These are phyloP conservation scores for Closterium sp. DNA, from an alignment of 139 green algal species.

Conservation along the genomic window DNA sequence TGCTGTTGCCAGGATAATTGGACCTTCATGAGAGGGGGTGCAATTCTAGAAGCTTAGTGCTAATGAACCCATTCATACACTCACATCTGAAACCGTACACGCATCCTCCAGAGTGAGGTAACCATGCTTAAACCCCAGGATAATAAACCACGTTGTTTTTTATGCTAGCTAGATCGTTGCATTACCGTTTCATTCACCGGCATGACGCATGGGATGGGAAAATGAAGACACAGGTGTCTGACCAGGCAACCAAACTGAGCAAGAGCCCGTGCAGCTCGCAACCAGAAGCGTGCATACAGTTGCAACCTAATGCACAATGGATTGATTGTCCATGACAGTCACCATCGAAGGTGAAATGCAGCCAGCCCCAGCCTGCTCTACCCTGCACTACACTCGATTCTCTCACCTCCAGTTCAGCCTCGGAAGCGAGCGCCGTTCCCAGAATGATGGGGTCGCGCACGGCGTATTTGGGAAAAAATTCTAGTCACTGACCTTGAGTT, in stretches of 20 bases:
- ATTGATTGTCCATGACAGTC: no score
- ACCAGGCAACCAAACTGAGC: not conserved
- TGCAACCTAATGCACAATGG: not conserved
- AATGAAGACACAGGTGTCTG: not conserved
- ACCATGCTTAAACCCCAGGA: not conserved
- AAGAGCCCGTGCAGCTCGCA: not conserved
- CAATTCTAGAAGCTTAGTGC: not conserved
- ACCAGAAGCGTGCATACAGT: not conserved
- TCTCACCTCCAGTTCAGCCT: constrained; percentile 19
- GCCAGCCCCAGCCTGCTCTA: no score
- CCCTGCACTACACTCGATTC: no score
- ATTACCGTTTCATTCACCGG: not conserved
- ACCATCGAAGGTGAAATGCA: no score
- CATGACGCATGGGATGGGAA: no score
- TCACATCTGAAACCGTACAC: not conserved
- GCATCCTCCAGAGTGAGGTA: not conserved
- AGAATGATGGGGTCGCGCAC: constrained; percentile 84
- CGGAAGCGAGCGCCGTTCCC: constrained; percentile 54
- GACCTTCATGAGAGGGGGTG: not conserved
- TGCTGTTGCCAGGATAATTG: not conserved
- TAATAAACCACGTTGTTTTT: not conserved
- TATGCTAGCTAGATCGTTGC: not conserved
- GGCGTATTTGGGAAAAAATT: constrained; percentile 9
- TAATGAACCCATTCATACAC: not conserved
- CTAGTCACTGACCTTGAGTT: constrained; percentile 39